A percentile compares a stretch with the other conserved stretches of the same genome.
phyloP scores from a whole-genome alignment of 768 basidiomycete genomes.

The Filobasidium wieringae region DNA sequence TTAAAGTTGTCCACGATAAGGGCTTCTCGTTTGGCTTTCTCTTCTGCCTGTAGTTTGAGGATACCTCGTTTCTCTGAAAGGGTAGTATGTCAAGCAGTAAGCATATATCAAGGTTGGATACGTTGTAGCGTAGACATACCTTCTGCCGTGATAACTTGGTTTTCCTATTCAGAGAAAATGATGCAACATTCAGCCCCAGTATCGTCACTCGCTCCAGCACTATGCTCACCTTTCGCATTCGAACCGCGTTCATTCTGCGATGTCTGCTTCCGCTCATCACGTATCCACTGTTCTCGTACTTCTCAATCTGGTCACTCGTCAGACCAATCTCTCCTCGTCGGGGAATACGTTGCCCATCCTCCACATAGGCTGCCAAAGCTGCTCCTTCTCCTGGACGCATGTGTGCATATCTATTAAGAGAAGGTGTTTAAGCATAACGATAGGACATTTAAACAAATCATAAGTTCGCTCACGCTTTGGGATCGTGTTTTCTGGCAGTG shows the following conservation, averaged over 20 bases:
- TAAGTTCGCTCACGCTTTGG: constrained; percentile 48
- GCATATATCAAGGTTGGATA: too few relatives aligned
- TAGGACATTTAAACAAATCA: not conserved
- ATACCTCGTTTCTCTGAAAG: constrained; percentile 98
- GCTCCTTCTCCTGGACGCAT: constrained; percentile 90
- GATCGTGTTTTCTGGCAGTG: constrained; percentile 51
- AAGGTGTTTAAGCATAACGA: not conserved
- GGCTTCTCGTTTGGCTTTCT: constrained; percentile 78
- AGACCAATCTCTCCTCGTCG: constrained; percentile 98
- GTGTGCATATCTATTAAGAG: constrained; percentile 53
- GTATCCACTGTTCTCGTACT: constrained; percentile 80
- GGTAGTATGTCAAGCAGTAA: too few relatives aligned
- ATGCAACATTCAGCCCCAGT: not conserved
- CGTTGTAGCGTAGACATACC: too few relatives aligned
- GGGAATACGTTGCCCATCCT: constrained; percentile 80
- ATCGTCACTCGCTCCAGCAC: not conserved
- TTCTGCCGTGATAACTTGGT: constrained; percentile 97
- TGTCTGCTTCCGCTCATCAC: constrained; percentile 96
- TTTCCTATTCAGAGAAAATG: constrained; percentile 47
- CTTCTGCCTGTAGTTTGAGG: constrained; percentile 85
- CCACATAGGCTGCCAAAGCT: constrained; percentile 93
- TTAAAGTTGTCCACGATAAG: constrained; percentile 81
- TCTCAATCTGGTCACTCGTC: constrained; percentile 71
- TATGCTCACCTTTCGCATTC: constrained; percentile 47
- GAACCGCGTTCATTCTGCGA: constrained; percentile 94